phyloP scores from a whole-genome alignment of 129 eudicot species.

The Lactuca sativa region DNA sequence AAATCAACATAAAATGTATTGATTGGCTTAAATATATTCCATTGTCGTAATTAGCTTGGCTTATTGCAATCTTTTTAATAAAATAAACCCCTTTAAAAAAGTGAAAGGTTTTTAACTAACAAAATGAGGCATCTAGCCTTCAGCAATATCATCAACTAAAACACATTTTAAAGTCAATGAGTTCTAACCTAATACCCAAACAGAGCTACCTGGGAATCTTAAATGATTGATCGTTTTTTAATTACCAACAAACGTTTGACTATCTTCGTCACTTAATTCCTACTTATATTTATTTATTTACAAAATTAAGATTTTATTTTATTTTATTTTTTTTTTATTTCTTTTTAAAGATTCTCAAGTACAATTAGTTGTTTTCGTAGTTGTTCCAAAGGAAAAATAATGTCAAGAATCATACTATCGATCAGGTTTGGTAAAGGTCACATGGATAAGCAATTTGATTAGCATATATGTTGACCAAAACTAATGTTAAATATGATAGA shows the following conservation, averaged over 20 bases:
- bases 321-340: not conserved
- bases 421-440: slow-evolving; percentile 33
- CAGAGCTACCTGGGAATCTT: not conserved
- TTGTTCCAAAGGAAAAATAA: slow-evolving; percentile 22
- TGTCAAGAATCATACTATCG: slow-evolving; percentile 18
- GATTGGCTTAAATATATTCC: too few species aligned
- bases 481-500: not conserved
- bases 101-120: too few species aligned
- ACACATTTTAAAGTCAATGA: not conserved
- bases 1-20: too few species aligned
- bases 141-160: too few species aligned
- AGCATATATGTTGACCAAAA: slow-evolving; percentile 21
- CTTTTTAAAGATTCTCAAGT: not conserved
- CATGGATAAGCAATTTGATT: slow-evolving; percentile 39
- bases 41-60: too few species aligned
- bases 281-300: not conserved
- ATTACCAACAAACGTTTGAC: slow-evolving; percentile 22
- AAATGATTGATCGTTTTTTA: not conserved
- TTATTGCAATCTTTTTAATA: too few species aligned
- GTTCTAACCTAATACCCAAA: not conserved
- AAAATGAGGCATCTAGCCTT: too few species aligned
- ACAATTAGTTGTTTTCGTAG: slow-evolving; percentile 21
- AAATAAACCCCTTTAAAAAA: too few species aligned
- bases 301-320: not conserved
- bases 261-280: slow-evolving; percentile 18